phyloP scores from a whole-genome alignment of 169 alveolate genomes.

The Eimeria tenella region DNA sequence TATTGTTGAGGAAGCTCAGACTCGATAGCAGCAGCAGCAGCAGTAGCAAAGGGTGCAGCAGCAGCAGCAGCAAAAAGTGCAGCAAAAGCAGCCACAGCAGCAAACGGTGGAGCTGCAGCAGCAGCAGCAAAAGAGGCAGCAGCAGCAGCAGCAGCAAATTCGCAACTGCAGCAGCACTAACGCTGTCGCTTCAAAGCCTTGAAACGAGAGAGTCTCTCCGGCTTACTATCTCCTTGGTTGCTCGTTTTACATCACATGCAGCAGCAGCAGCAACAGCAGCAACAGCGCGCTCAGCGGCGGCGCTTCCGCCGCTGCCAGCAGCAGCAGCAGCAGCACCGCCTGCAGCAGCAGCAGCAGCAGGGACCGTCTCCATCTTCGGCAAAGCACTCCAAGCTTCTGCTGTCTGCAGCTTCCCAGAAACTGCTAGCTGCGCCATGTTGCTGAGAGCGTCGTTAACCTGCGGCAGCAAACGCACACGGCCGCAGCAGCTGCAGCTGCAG shows the following conservation, averaged over 20 bases:
- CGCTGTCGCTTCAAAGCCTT: background rate
- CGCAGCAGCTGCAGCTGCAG: slow-evolving; percentile 49
- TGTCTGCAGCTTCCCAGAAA: slow-evolving; percentile 29
- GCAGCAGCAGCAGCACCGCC: slow-evolving; percentile 19
- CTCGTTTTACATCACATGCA: slow-evolving; percentile 23
- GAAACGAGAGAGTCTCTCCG: background rate
- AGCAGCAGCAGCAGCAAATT: background rate
- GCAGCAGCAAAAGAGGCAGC: background rate
- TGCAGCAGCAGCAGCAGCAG: slow-evolving; percentile 40
- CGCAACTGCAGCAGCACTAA: background rate
- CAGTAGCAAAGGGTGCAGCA: background rate
- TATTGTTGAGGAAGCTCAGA: too few species aligned
- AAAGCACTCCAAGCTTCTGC: slow-evolving; percentile 38
- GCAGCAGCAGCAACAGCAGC: slow-evolving; percentile 50
- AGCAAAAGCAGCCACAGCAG: background rate
- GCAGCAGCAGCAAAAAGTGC: background rate
- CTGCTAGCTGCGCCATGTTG: slow-evolving; percentile 42
- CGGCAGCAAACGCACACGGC: slow-evolving; percentile 33
- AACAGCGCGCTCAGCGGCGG: background rate
- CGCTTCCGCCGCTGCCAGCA: background rate
- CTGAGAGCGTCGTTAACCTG: slow-evolving; percentile 47
- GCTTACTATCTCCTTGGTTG: slow-evolving; percentile 23
- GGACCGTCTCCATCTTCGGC: slow-evolving; percentile 29
- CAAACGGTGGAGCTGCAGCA: background rate
- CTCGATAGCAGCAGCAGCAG: background rate